A percentile compares a stretch with the other conserved stretches of the same genome.
Conservation (phyloP, 192 early-diverging fungal genomes). For the Linnemannia exigua region DNA sequence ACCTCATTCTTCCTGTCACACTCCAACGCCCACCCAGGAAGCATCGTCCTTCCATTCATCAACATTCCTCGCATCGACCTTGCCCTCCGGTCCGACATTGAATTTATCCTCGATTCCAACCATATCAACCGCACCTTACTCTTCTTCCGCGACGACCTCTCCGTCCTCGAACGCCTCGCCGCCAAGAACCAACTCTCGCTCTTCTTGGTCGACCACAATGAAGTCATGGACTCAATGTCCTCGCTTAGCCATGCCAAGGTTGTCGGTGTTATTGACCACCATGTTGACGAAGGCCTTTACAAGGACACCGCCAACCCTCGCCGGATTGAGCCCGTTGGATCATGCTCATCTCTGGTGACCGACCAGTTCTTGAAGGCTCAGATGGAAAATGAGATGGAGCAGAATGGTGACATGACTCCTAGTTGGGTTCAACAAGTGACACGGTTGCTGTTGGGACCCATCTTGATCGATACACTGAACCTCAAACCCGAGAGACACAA, state of each 20-base stretch:
- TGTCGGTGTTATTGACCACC: conserved; percentile 79
- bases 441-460: conserved; percentile 68
- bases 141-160: conserved; percentile 65
- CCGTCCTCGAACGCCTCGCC: neutral
- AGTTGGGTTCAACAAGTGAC: conserved; percentile 53
- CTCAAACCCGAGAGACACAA: conserved; percentile 60
- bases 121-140: conserved; percentile 49
- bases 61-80: conserved; percentile 73
- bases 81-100: conserved; percentile 73
- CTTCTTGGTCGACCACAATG: conserved; percentile 80
- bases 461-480: conserved; percentile 79
- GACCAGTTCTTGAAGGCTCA: conserved; percentile 50
- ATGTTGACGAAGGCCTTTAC: conserved; percentile 72
- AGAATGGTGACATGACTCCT: neutral
- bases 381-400: conserved; percentile 10
- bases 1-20: conserved; percentile 64
- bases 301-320: conserved; percentile 53
- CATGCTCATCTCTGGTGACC: conserved; percentile 67
- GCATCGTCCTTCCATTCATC: conserved; percentile 66
- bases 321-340: conserved; percentile 72
- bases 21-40: conserved; percentile 23
- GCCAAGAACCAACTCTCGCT: conserved; percentile 43
- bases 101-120: conserved; percentile 60
- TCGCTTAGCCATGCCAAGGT: conserved; percentile 47
- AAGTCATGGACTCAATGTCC: conserved; percentile 56